phyloP scores from a whole-genome alignment of 768 basidiomycete species.

The Hydnomerulius pinastri region DNA sequence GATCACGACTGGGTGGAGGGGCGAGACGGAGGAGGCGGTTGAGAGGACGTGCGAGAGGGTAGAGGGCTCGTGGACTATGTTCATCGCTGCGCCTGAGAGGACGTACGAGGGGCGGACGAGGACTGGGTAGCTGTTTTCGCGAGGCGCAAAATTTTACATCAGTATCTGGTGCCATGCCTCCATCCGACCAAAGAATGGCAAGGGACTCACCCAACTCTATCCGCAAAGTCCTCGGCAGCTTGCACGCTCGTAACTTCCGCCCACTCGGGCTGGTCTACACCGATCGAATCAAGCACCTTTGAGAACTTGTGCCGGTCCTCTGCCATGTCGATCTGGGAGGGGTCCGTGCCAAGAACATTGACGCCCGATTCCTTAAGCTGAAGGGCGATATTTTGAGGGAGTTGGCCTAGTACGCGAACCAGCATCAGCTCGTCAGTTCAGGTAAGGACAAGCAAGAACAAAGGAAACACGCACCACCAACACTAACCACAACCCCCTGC shows the following conservation, averaged over 20 bases:
- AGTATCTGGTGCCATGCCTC: not conserved
- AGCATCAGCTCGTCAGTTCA: not conserved
- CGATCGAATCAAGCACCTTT: conserved; percentile 89
- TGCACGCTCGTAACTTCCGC: conserved; percentile 85
- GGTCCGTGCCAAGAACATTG: conserved; percentile 95
- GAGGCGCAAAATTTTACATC: too few relatives aligned
- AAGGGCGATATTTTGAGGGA: conserved; percentile 98
- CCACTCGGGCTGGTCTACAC: conserved; percentile 98
- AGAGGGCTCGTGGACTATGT: conserved; percentile 93
- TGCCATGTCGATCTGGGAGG: conserved; percentile 91
- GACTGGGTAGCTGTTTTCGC: conserved; percentile 92
- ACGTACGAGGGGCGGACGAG: conserved; percentile 98
- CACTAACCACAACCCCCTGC: conserved; percentile 92
- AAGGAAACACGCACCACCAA: conserved; percentile 69
- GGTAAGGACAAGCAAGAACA: not conserved
- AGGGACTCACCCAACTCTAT: conserved; percentile 60
- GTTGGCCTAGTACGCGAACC: conserved; percentile 65
- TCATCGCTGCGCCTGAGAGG: conserved; percentile 98
- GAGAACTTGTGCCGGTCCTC: conserved; percentile 99
- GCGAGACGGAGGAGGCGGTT: conserved; percentile 95
- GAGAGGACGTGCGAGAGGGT: conserved; percentile 90
- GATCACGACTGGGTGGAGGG: conserved; percentile 96
- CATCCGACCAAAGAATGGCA: not conserved
- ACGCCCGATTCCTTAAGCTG: conserved; percentile 89
- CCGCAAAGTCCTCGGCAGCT: conserved; percentile 89